Evolutionary conservation across 495 filamentous ascomycete species (phyloP).

Genomic region (Terfezia claveryi): DNA sequence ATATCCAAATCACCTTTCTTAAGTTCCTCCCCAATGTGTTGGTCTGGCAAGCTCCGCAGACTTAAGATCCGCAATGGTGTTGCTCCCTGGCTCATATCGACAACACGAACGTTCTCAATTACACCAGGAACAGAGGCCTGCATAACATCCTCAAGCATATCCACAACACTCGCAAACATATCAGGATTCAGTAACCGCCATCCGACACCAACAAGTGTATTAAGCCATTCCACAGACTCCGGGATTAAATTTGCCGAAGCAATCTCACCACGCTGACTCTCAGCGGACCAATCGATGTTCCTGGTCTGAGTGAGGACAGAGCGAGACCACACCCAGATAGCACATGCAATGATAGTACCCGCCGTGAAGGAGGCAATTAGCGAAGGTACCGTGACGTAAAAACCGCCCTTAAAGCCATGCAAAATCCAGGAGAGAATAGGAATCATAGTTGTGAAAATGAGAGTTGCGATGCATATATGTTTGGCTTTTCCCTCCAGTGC

Average conservation of each 20-base stretch:
- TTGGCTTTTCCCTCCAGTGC: constrained; percentile 49
- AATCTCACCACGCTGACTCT: constrained; percentile 61
- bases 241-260: constrained; percentile 73
- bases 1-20: constrained; percentile 10
- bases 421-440: background rate
- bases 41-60: constrained; percentile 77
- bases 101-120: constrained; percentile 12
- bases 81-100: constrained; percentile 11
- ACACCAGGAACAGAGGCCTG: constrained; percentile 13
- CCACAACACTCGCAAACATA: constrained; percentile 11
- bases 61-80: constrained; percentile 11
- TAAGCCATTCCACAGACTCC: constrained; percentile 49
- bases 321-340: constrained; percentile 71
- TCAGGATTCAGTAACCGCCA: constrained; percentile 17
- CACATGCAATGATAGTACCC: constrained; percentile 42
- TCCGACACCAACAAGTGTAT: constrained; percentile 10
- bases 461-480: constrained; percentile 42
- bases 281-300: constrained; percentile 71
- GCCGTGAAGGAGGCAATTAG: constrained; percentile 56
- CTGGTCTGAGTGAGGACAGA: constrained; percentile 60
- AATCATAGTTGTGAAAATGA: constrained; percentile 48
- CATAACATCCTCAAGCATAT: constrained; percentile 17
- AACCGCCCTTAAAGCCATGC: constrained; percentile 47
- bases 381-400: constrained; percentile 24
- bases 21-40: constrained; percentile 70